Evolutionary conservation across 2,329 filamentous ascomycete species (phyloP).

Genomic region (Pezicula carpinea): DNA sequence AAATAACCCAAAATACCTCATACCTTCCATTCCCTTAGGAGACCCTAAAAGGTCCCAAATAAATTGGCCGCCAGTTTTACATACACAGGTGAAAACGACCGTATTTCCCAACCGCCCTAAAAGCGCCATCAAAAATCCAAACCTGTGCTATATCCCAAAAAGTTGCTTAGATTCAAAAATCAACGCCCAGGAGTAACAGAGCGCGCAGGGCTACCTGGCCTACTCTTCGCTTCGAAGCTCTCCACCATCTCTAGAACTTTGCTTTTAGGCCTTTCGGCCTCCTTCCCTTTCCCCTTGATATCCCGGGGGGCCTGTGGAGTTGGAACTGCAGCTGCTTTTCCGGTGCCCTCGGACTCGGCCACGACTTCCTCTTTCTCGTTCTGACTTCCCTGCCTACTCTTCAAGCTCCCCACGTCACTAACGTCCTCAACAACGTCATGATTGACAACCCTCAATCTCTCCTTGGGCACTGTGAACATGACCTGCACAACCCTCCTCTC

Average conservation of each 20-base stretch:
- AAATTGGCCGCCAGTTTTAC: too few species aligned
- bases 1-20: too few species aligned
- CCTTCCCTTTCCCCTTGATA: constrained; percentile 5
- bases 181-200: not conserved
- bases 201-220: constrained; percentile 4
- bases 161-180: not conserved
- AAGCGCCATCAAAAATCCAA: too few species aligned
- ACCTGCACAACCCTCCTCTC: constrained; percentile 70
- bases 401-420: constrained; percentile 33
- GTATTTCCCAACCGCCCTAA: too few species aligned
- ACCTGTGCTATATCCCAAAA: not conserved
- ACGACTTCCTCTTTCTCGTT: constrained; percentile 1
- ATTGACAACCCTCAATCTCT: constrained; percentile 86
- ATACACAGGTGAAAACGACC: too few species aligned
- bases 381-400: constrained; percentile 18
- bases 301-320: not conserved
- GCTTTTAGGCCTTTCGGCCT: constrained; percentile 9
- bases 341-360: not conserved
- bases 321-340: not conserved
- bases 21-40: too few species aligned
- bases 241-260: constrained; percentile 24
- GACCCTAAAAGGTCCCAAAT: too few species aligned
- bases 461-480: constrained; percentile 91
- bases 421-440: constrained; percentile 51
- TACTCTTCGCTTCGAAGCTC: constrained; percentile 18